These are phyloP conservation scores for Arthrobotrys entomopaga DNA, from an alignment of 2,329 filamentous ascomycete genomes.

Conservation along the genomic window DNA sequence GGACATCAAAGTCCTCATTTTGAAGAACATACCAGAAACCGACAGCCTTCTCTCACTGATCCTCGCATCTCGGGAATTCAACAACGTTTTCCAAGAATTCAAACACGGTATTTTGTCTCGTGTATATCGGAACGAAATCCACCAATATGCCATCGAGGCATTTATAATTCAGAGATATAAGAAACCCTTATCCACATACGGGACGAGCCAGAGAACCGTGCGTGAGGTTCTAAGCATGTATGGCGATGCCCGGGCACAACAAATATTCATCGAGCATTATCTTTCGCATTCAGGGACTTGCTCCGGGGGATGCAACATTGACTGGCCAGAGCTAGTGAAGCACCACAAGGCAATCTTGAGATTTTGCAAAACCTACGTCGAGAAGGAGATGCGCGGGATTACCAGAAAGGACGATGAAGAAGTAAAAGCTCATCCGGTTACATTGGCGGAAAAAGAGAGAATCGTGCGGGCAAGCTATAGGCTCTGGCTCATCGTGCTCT, in stretches of 20 bases:
- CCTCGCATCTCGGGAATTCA: conserved; percentile 6
- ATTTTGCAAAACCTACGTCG: conserved; percentile 2
- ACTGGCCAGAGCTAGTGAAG: conserved; percentile 7
- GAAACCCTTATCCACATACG: neutral
- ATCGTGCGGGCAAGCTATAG: conserved; percentile 25
- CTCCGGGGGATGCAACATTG: neutral
- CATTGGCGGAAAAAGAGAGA: conserved; percentile 3
- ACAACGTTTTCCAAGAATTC: conserved; percentile 3
- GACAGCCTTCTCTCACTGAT: conserved; percentile 6
- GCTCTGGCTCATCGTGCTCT: conserved; percentile 2
- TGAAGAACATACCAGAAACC: neutral
- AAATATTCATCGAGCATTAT: neutral
- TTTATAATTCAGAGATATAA: neutral
- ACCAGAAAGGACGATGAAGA: neutral
- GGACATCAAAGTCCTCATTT: conserved; percentile 23
- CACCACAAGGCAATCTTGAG: conserved; percentile 2
- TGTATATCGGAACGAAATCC: conserved; percentile 1
- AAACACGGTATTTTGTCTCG: neutral
- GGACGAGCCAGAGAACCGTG: neutral
- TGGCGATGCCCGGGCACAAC: neutral
- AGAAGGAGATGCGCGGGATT: conserved; percentile 4
- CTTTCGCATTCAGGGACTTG: neutral
- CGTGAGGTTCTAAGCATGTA: neutral
- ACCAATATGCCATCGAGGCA: neutral
- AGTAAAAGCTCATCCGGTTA: neutral